Evolutionary conservation across 2,329 filamentous ascomycete genomes (phyloP).

Genomic region (Simplicillium sp.): DNA sequence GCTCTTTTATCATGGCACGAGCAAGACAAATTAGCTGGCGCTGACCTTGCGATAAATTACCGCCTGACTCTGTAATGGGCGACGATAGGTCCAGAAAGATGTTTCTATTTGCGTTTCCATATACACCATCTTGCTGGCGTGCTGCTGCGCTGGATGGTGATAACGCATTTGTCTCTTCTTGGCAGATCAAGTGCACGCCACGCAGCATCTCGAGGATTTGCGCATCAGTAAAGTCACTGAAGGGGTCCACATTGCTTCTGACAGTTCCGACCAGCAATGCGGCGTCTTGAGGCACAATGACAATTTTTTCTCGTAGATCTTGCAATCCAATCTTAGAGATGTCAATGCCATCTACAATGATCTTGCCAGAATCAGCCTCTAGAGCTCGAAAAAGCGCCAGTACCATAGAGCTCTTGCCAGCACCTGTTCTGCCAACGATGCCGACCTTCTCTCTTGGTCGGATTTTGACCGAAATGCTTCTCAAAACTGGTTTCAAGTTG

Average conservation of each 20-base stretch:
- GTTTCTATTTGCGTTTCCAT: conserved; percentile 74
- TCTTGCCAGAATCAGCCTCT: conserved; percentile 82
- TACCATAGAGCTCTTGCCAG: conserved; percentile 91
- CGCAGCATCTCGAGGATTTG: conserved; percentile 80
- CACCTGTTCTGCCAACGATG: conserved; percentile 90
- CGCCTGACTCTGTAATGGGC: conserved; percentile 78
- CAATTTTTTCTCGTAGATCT: conserved; percentile 86
- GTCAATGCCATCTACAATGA: conserved; percentile 82
- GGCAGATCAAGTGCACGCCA: conserved; percentile 77
- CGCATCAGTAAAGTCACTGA: conserved; percentile 78
- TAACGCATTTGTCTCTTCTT: conserved; percentile 33
- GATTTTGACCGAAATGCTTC: conserved; percentile 78
- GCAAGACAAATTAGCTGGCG: conserved; percentile 90
- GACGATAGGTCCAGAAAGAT: conserved; percentile 82
- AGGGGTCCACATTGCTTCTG: conserved; percentile 87
- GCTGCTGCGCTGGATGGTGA: no score
- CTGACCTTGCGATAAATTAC: conserved; percentile 92
- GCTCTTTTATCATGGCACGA: conserved; percentile 81
- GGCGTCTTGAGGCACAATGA: conserved; percentile 95
- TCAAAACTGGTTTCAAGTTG: conserved; percentile 80
- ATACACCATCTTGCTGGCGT: conserved; percentile 16
- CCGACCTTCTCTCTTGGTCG: conserved; percentile 84
- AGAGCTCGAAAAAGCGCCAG: conserved; percentile 88
- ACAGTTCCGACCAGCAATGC: conserved; percentile 91
- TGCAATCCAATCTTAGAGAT: conserved; percentile 85